These are phyloP conservation scores for Colletotrichum acutatum DNA, from an alignment of 2,329 filamentous ascomycete genomes.

Conservation along the genomic window DNA sequence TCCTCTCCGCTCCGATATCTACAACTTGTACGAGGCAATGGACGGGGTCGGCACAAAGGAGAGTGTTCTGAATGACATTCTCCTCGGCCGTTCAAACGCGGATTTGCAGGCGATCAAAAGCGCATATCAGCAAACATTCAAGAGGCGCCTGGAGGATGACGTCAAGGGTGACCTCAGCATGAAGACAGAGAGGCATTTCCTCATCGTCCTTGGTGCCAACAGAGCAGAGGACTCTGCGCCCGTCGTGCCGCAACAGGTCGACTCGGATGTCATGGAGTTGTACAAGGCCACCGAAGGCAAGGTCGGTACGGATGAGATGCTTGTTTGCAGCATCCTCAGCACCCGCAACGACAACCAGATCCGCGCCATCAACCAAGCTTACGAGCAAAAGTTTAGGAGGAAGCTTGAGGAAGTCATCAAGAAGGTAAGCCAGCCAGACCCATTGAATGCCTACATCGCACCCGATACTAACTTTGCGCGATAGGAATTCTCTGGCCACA, in stretches of 20 bases:
- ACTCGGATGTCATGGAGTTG: slow-evolving; percentile 80
- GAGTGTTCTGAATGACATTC: slow-evolving; percentile 83
- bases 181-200: slow-evolving; percentile 88
- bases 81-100: slow-evolving; percentile 85
- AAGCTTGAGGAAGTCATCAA: slow-evolving; percentile 79
- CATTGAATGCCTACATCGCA: not conserved
- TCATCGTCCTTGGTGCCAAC: slow-evolving; percentile 80
- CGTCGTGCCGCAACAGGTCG: slow-evolving; percentile 77
- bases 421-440: slow-evolving; percentile 58
- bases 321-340: slow-evolving; percentile 82
- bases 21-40: slow-evolving; percentile 77
- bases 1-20: slow-evolving; percentile 81
- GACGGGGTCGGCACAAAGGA: slow-evolving; percentile 89
- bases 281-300: slow-evolving; percentile 82
- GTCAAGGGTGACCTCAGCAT: slow-evolving; percentile 84
- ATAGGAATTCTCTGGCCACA: slow-evolving; percentile 88
- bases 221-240: slow-evolving; percentile 83
- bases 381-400: slow-evolving; percentile 77
- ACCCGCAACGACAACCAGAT: slow-evolving; percentile 84
- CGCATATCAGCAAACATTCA: slow-evolving; percentile 77
- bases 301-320: slow-evolving; percentile 77
- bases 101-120: slow-evolving; percentile 88
- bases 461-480: not conserved
- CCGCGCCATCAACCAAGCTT: slow-evolving; percentile 81
- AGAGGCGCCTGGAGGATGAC: slow-evolving; percentile 74